Base-by-base conservation (phyloP, 345 rosid genomes). In the Heritiera littoralis region DNA sequence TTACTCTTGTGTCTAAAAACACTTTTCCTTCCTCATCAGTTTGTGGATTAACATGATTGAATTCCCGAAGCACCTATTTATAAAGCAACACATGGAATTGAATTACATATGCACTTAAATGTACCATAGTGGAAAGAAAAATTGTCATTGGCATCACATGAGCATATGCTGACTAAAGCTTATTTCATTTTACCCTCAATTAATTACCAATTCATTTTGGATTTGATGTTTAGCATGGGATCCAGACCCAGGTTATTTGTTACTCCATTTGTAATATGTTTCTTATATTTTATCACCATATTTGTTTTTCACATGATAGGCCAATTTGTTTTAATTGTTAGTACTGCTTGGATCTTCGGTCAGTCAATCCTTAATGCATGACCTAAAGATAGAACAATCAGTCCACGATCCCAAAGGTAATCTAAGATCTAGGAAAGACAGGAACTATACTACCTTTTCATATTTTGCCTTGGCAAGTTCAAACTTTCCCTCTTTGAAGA, bases 21-120 rank as follows among this genome's bases (percentile, higher is more conserved):
- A 89, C 80, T 84, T 92, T 96, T 76, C 97, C 99, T 77, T 94
- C 99, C 69, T 92, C 98, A 0, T 96, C 98, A 77, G 94, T 97
- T 85, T 92, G 99, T 43, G 99, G 98, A 78, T 96, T 91, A 49
- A 92, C 99, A 81, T 96, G 99, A 89, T 96, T 96, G 83, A 96
- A 94, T 85, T 94, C 98, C 84, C 98, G 89, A 74, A 96, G 94
- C 63, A 94, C 95, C 99, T 96, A 83, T 65, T 76, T 15, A 63
- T 17, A 60, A 81, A 64, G 43, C 72, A n/a, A 58, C 35, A 38
- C 54, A 80, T n/a, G 63, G 48, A 40, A 77, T 66, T 74, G 18
- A 38, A 60, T n/a, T 63, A 30, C 10, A 46, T n/a, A 30, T 6
- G 60, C 18, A 40, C 38, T 18, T 54, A 38, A 66, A 77, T 35